Conservation (phyloP, 2,329 filamentous ascomycete species). For the Scedosporium dehoogii region DNA sequence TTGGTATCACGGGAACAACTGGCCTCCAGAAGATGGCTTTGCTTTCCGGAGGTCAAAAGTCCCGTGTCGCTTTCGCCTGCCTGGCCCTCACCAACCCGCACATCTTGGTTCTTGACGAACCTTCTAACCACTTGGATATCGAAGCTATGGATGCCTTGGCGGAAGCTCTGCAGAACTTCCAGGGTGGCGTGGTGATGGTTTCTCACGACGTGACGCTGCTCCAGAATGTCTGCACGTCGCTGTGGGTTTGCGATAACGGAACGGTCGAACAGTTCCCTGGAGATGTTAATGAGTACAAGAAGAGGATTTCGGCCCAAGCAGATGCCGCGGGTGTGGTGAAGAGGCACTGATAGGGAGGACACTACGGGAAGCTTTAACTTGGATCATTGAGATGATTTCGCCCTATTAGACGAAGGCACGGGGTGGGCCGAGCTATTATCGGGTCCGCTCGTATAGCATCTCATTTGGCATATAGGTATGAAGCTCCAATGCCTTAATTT, state of each 20-base stretch:
- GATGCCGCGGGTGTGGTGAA: constrained; percentile 79
- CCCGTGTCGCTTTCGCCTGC: constrained; percentile 96
- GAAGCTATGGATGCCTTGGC: constrained; percentile 97
- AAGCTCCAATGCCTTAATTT: too few species aligned
- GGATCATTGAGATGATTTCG: not conserved
- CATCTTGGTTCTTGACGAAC: constrained; percentile 95
- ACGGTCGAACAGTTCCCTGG: constrained; percentile 94
- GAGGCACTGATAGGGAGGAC: constrained; percentile 34
- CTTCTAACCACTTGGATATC: constrained; percentile 97
- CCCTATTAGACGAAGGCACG: too few species aligned
- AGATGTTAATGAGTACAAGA: constrained; percentile 95
- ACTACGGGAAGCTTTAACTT: not conserved
- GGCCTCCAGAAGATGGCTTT: constrained; percentile 93
- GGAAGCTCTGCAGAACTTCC: constrained; percentile 72
- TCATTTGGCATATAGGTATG: too few species aligned
- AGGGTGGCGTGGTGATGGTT: constrained; percentile 96
- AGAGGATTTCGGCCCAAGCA: constrained; percentile 82
- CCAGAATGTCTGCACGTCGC: constrained; percentile 84
- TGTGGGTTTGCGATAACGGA: constrained; percentile 95
- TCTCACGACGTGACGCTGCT: constrained; percentile 99
- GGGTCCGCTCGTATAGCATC: too few species aligned
- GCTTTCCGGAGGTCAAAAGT: constrained; percentile 95
- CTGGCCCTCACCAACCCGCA: constrained; percentile 88
- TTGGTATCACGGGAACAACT: constrained; percentile 85
- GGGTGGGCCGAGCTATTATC: not conserved